Evolutionary conservation across 441 rosid genomes (phyloP).

Genomic region (Croton laevigatus): DNA sequence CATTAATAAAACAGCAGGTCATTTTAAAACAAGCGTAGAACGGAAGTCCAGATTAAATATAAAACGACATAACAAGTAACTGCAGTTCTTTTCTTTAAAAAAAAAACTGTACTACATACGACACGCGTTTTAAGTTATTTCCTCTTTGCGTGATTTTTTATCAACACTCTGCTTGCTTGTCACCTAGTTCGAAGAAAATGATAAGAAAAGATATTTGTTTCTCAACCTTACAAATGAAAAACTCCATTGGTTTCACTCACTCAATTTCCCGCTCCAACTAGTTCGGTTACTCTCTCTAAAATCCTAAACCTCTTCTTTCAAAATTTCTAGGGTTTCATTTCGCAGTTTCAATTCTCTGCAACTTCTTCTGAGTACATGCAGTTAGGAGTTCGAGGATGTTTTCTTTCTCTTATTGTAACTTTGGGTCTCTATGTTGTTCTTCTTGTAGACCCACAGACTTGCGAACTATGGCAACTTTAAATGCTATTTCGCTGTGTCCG

Average conservation of each 20-base stretch:
- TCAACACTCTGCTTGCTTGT: neutral
- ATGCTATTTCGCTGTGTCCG: conserved; percentile 51
- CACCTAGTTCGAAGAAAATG: conserved; percentile 14
- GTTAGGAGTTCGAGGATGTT: conserved; percentile 28
- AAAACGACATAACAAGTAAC: too few relatives aligned
- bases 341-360: neutral
- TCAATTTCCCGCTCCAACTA: conserved; percentile 31
- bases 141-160: neutral
- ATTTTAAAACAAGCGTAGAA: too few relatives aligned
- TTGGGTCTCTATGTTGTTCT: conserved; percentile 19
- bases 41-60: too few relatives aligned
- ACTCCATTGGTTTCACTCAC: neutral
- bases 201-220: conserved; percentile 29
- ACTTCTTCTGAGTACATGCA: conserved; percentile 14
- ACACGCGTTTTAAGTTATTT: too few relatives aligned
- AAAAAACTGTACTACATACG: too few relatives aligned
- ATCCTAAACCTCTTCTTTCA: neutral
- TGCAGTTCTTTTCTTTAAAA: too few relatives aligned
- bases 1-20: too few relatives aligned
- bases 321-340: conserved; percentile 26
- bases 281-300: neutral
- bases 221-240: conserved; percentile 24
- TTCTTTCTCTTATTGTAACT: conserved; percentile 25
- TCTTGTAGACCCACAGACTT: conserved; percentile 27
- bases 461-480: conserved; percentile 50